A percentile compares a stretch with the other conserved stretches of the same genome.
Evolutionary conservation across 2,329 filamentous ascomycete genomes (phyloP).

Genomic region (Fusarium xylarioides): DNA sequence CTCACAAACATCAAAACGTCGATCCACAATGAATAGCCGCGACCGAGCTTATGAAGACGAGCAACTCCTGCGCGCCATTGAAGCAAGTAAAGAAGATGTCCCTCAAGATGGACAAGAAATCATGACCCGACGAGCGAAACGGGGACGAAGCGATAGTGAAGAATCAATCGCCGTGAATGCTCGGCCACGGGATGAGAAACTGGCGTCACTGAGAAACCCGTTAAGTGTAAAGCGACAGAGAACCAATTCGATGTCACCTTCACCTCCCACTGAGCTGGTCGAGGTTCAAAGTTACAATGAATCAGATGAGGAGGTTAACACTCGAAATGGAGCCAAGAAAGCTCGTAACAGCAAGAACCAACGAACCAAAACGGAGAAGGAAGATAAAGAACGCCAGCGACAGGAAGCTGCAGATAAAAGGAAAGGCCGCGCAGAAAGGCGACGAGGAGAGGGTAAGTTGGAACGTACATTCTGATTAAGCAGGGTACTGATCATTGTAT

Average conservation of each 20-base stretch:
- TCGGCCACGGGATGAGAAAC: constrained; percentile 32
- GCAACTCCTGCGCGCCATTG: constrained; percentile 85
- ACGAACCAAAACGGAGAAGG: constrained; percentile 71
- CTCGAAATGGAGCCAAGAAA: constrained; percentile 66
- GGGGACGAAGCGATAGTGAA: constrained; percentile 90
- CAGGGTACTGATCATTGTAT: constrained; percentile 16
- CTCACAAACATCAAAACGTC: constrained; percentile 73
- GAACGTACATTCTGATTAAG: not conserved
- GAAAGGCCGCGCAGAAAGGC: constrained; percentile 82
- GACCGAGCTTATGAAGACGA: constrained; percentile 96
- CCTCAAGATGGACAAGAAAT: constrained; percentile 60
- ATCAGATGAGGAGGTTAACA: constrained; percentile 74
- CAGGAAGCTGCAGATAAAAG: constrained; percentile 80
- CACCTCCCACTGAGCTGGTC: constrained; percentile 58
- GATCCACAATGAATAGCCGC: constrained; percentile 97
- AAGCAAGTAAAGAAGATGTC: constrained; percentile 90
- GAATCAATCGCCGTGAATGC: constrained; percentile 71
- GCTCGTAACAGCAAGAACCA: constrained; percentile 68
- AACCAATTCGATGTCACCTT: constrained; percentile 78
- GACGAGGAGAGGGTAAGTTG: constrained; percentile 78
- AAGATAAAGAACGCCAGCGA: constrained; percentile 78
- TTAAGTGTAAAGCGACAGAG: constrained; percentile 82
- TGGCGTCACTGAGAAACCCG: constrained; percentile 65
- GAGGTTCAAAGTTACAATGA: constrained; percentile 66
- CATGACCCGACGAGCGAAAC: constrained; percentile 75